Base-by-base conservation (phyloP, 2,329 filamentous ascomycete genomes). In the Claviceps capensis region DNA sequence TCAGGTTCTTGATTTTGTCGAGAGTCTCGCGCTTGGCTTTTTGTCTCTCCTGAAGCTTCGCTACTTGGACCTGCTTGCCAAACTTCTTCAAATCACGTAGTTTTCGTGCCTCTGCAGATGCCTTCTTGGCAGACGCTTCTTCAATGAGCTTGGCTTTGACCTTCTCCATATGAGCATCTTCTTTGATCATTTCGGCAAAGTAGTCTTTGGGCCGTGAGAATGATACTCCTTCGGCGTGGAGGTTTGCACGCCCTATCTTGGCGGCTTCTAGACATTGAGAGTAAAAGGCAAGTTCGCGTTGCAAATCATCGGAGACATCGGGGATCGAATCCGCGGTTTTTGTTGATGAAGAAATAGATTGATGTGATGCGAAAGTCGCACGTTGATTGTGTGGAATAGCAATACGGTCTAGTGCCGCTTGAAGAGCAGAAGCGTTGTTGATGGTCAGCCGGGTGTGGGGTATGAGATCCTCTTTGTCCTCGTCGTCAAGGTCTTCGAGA, bases 121-220 rank as follows among this genome's bases (percentile, higher is more conserved):
- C 91, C 75, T 95, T 95, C 77, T 95, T 95, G 55, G 82, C 77
- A 11, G 91, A 87, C 0, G 91, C 93, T 64, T 94, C 88, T 63
- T 97, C 90, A 56, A 95, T 78, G 62, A 97, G 74, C 77, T 94
- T 95, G 63, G 84, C 81, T 76, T 94, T 94, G 66, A 98, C 87
- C 76, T 87, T 90, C 66, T 87, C 87, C 93, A 98, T 98, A 69
- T 96, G 93, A 62, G 94, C 91, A 66, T 98, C 93, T 63, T 85
- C 88, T 80, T 97, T 97, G 63, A 96, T 84, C 90, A 97, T 98
- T 76, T 98, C 93, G 45, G 93, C 93, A 62, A 98, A 98, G 72
- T 95, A 98, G 71, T 98, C 93, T 52, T 81, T 83, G 3, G 93
- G 93, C 9, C 93, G 80, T 30, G 88, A 85, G 71, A 98, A 98